Percentiles rank a stretch among this genome's conserved stretches.
phyloP scores from a whole-genome alignment of 257 asterid genomes.

The Petrea volubilis region DNA sequence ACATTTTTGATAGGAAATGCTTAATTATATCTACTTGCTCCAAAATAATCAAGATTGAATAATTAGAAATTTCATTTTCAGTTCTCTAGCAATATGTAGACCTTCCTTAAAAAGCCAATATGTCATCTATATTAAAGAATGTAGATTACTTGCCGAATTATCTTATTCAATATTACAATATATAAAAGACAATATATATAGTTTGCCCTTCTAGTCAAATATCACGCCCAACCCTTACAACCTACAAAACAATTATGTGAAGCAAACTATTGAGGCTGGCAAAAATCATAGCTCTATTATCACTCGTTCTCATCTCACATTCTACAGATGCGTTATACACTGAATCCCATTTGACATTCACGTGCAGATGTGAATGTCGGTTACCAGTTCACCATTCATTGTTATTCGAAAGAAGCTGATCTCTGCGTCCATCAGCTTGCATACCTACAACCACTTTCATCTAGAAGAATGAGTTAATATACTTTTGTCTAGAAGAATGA shows the following conservation, averaged over 20 bases:
- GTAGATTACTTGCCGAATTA: too few species aligned
- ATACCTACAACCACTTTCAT: not conserved
- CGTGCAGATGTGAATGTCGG: not conserved
- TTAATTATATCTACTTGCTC: too few species aligned
- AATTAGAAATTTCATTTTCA: too few species aligned
- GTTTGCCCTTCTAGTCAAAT: not conserved
- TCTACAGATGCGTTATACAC: not conserved
- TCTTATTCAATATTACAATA: too few species aligned
- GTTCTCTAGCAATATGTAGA: too few species aligned
- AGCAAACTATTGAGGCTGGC: not conserved
- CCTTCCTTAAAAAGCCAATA: too few species aligned
- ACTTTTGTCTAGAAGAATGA: too few species aligned
- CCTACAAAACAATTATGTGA: not conserved
- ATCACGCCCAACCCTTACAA: not conserved
- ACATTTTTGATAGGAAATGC: too few species aligned
- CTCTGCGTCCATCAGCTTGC: constrained; percentile 6
- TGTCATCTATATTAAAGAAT: too few species aligned
- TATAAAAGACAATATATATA: too few species aligned
- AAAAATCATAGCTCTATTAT: not conserved
- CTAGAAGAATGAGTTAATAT: too few species aligned
- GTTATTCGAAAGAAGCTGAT: constrained; percentile 13
- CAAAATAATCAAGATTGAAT: too few species aligned
- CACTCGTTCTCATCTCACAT: not conserved
- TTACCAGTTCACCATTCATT: not conserved
- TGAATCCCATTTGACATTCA: not conserved